Base-by-base conservation (phyloP, 345 rosid species). In the Linum trigynum region DNA sequence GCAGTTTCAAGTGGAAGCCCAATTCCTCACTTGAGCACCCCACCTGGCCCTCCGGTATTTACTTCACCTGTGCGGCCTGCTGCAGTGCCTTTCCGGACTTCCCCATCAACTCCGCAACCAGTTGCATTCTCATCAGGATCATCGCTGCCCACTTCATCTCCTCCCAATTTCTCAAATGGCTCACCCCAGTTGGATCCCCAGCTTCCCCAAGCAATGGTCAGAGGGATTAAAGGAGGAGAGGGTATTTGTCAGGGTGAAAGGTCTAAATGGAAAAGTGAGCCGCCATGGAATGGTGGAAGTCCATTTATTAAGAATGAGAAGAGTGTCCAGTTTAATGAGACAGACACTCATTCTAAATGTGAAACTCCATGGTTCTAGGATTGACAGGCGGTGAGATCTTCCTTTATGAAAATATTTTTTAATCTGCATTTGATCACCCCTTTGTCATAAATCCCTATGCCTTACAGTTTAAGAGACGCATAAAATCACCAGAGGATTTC, bases 91-190 rank as follows among this genome's bases (percentile, higher is more conserved):
- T 88, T 94, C 67, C 86, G 91, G 61, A 84, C 87, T 35, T 86
- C 96, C 8, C 99, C 96, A 42, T 82, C 92, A 69, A 85, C 91
- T 76, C 97, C 96, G 65, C 99, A 85, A 79, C 95, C 96, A 32
- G 77, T 88, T 66, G 95, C 95, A 36, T 84, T 82, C 75, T 84
- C 97, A 66, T 80, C 92, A 0, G 81, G 85, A 67, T 82, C 88
- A 55, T 77, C 95, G 61, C 76, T 94, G 71, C 95, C 97, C 2
- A 79, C 91, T 55, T 88, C 99, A 64, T 78, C 92, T 12, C 89
- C 97, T 70, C 84, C 90, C 48, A 84, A 70, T 42, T 86, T 88
- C 74, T 78, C 88, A 42, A 90, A 90, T 74, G 95, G 96, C 1
- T 75, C 91, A 2, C 69, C 48, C 23, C 85, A 84, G 53, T 69